phyloP scores from a whole-genome alignment of 75 land plant species.

The Sequoiadendron giganteum region DNA sequence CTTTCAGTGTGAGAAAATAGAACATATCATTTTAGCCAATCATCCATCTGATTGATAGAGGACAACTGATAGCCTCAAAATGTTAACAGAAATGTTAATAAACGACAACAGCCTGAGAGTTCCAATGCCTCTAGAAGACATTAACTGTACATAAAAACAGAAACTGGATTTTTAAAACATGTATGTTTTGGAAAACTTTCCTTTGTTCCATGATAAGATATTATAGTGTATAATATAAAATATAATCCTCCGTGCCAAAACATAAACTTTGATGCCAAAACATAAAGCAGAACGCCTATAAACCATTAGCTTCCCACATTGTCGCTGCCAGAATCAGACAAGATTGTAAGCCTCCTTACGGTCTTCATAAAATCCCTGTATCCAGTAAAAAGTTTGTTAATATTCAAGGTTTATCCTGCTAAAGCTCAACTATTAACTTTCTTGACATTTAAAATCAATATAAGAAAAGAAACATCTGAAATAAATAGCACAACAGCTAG shows the following conservation, averaged over 20 bases:
- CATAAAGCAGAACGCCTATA: neutral
- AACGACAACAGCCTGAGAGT: neutral
- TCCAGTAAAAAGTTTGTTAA: neutral
- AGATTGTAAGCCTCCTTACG: conserved; percentile 48
- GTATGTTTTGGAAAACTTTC: neutral
- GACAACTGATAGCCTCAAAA: neutral
- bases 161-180: neutral
- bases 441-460: neutral
- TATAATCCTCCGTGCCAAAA: neutral
- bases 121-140: conserved; percentile 4
- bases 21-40: conserved; percentile 7
- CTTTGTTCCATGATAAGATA: neutral
- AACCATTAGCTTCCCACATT: conserved; percentile 26
- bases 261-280: neutral
- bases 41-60: neutral
- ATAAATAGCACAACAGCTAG: neutral
- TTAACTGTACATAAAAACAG: conserved; percentile 4
- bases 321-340: conserved; percentile 33
- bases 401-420: neutral
- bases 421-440: neutral
- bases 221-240: neutral
- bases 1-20: neutral
- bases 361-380: conserved; percentile 53
- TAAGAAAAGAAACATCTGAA: neutral
- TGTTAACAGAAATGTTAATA: neutral